A percentile compares a stretch with the other conserved stretches of the same genome.
Conservation (phyloP, 164 flowering plant species). For the Aristolochia californica region DNA sequence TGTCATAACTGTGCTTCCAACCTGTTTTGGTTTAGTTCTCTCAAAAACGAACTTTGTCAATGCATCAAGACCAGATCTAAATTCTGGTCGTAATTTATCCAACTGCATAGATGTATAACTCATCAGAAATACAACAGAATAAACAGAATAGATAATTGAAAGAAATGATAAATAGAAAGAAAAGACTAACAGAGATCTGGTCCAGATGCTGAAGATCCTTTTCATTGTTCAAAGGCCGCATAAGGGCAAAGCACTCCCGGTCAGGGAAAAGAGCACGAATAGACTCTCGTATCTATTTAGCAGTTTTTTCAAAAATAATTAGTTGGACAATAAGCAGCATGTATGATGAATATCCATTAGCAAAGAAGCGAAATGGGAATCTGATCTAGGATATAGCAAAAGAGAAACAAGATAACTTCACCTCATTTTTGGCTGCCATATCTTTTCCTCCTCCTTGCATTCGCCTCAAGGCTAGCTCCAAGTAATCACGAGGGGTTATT, state of each 20-base stretch:
- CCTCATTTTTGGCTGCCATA: constrained; percentile 87
- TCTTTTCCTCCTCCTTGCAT: constrained; percentile 75
- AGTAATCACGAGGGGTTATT: constrained; percentile 97
- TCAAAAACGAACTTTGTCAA: constrained; percentile 91
- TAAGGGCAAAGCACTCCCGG: constrained; percentile 91
- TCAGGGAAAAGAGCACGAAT: constrained; percentile 96
- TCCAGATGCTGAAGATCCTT: constrained; percentile 84
- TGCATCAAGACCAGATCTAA: constrained; percentile 85
- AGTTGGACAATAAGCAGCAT: constrained; percentile 8
- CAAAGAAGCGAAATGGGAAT: too few relatives aligned
- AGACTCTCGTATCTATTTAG: constrained; percentile 76
- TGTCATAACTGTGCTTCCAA: constrained; percentile 87
- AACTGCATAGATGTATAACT: constrained; percentile 38
- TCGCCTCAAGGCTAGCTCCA: constrained; percentile 88
- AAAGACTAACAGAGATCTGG: constrained; percentile 57
- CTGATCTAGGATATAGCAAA: not conserved
- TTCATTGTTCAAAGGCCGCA: constrained; percentile 85
- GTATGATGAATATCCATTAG: too few relatives aligned
- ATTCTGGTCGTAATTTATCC: constrained; percentile 84
- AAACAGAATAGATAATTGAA: not conserved
- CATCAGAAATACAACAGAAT: not conserved
- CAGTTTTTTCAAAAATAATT: constrained; percentile 11
- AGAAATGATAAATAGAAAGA: not conserved
- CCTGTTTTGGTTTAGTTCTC: constrained; percentile 95
- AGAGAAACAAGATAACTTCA: constrained; percentile 11